Conservation (phyloP, 768 basidiomycete genomes). For the Termitomyces sp. region DNA sequence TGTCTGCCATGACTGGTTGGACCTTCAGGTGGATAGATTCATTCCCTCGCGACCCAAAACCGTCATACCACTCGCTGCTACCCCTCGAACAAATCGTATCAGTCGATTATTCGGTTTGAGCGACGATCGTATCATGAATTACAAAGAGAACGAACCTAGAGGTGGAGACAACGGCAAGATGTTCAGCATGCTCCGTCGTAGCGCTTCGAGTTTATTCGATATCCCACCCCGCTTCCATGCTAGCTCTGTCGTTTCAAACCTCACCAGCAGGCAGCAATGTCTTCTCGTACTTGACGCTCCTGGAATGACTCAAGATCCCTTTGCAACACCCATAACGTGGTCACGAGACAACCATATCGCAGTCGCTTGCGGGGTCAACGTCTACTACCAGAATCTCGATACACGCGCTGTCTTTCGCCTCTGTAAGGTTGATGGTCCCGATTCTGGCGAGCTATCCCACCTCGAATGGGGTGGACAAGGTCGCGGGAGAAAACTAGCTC, state of each 20-base stretch:
- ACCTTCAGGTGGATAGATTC: conserved; percentile 53
- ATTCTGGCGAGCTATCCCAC: conserved; percentile 32
- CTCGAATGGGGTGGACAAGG: conserved; percentile 47
- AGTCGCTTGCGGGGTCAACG: conserved; percentile 52
- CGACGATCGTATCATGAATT: conserved; percentile 51
- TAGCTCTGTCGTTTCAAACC: conserved; percentile 54
- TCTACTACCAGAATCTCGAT: conserved; percentile 60
- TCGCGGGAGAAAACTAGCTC: conserved; percentile 38
- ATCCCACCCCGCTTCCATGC: conserved; percentile 19
- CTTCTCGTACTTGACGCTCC: conserved; percentile 60
- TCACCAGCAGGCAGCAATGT: conserved; percentile 49
- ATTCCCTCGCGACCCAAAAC: conserved; percentile 47
- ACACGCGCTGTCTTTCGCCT: conserved; percentile 48
- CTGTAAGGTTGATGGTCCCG: conserved; percentile 29
- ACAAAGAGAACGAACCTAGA: conserved; percentile 30
- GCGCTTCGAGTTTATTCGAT: conserved; percentile 45
- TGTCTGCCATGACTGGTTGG: background rate
- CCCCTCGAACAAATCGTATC: conserved; percentile 64
- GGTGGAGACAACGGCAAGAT: conserved; percentile 31
- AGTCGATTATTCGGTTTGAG: conserved; percentile 56
- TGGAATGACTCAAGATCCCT: conserved; percentile 47
- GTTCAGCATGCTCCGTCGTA: conserved; percentile 43
- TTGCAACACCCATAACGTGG: conserved; percentile 59
- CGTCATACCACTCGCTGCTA: conserved; percentile 50
- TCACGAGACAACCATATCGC: conserved; percentile 54